Conservation (phyloP, 176 grass and related monocot genomes). For the Eleusine coracana region DNA sequence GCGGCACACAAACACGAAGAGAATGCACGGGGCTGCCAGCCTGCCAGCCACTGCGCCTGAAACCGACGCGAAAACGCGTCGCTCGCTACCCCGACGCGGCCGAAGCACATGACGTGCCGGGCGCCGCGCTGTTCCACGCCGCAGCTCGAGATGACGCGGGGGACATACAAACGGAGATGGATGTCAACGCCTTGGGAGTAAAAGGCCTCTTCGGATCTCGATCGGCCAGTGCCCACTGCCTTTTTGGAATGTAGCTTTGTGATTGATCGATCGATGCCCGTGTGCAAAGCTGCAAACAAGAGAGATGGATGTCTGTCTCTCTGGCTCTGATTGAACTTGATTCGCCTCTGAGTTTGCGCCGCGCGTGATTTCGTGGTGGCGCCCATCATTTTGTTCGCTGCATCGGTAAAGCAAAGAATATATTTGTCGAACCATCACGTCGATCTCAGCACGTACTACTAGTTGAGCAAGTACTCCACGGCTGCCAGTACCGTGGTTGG, state of each 20-base stretch:
- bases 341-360: constrained; percentile 27
- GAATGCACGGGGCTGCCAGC: no score
- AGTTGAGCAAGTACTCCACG: neutral
- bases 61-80: neutral
- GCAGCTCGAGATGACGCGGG: neutral
- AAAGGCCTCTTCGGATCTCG: neutral
- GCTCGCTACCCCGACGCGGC: neutral
- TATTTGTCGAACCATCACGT: constrained; percentile 14
- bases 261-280: neutral
- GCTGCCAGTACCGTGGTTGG: neutral
- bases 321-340: neutral
- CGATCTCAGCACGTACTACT: neutral
- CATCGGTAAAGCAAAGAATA: neutral
- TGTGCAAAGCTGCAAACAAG: constrained; percentile 20
- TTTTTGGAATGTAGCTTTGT: constrained; percentile 19
- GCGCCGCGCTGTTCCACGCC: neutral
- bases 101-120: neutral
- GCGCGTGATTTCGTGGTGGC: constrained; percentile 5
- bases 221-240: neutral
- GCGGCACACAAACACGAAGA: neutral
- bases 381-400: constrained; percentile 17
- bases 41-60: no score
- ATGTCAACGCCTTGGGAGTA: constrained; percentile 21
- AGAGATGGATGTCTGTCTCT: constrained; percentile 30
- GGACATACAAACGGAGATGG: neutral